A percentile compares a stretch with the other conserved stretches of the same genome.
These are phyloP conservation scores for Paecilomyces sp. DNA, from an alignment of 2,329 filamentous ascomycete genomes.

Conservation along the genomic window DNA sequence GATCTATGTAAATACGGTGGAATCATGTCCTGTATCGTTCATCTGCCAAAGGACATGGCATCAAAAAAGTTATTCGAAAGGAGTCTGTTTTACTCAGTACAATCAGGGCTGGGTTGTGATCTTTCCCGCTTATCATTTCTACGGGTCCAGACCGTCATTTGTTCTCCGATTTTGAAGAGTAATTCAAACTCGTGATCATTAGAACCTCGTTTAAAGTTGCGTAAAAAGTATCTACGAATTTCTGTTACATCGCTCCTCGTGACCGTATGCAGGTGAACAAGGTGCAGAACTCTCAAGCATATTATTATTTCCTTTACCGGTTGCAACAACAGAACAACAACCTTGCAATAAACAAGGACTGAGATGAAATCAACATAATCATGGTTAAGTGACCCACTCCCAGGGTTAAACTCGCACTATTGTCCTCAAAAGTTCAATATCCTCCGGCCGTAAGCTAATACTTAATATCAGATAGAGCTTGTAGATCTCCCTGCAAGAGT, in stretches of 20 bases:
- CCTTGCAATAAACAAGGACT: not conserved
- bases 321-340: not conserved
- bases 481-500: not conserved
- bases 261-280: not conserved
- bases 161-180: not conserved
- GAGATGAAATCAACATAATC: not conserved
- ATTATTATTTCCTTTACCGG: not conserved
- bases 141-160: not conserved
- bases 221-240: not conserved
- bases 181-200: not conserved
- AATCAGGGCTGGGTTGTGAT: not conserved
- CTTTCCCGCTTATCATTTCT: not conserved
- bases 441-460: not conserved
- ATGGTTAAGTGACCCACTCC: not conserved
- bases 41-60: not conserved
- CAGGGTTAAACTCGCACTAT: not conserved
- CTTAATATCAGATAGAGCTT: not conserved
- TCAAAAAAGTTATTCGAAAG: too few relatives aligned
- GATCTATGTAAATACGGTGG: not conserved
- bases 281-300: not conserved
- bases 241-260: not conserved
- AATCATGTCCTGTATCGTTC: not conserved
- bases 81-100: too few relatives aligned
- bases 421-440: not conserved
- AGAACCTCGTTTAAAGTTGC: not conserved